Percentiles rank a stretch among this genome's conserved stretches.
Evolutionary conservation across 768 basidiomycete genomes (phyloP).

Genomic region (Calocera viscosa): DNA sequence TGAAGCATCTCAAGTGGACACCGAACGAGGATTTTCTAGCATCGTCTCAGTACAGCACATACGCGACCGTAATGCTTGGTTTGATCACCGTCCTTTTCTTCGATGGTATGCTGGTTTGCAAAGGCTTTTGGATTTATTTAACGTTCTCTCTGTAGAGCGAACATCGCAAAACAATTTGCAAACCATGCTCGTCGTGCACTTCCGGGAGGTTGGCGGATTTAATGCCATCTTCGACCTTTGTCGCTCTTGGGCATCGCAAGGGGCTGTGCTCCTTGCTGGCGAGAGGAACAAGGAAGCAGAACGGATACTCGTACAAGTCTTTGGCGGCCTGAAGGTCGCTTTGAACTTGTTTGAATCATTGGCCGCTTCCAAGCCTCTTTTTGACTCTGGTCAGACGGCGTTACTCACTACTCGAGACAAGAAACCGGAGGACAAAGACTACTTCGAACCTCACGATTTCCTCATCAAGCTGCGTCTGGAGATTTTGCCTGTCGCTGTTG

Average conservation of each 20-base stretch:
- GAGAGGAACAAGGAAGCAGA: slow-evolving; percentile 45
- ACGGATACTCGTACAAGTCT: slow-evolving; percentile 62
- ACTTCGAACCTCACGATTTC: slow-evolving; percentile 79
- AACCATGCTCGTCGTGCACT: slow-evolving; percentile 65
- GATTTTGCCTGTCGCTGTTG: slow-evolving; percentile 50
- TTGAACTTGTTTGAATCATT: slow-evolving; percentile 65
- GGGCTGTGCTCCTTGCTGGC: slow-evolving; percentile 46
- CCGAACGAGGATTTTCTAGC: slow-evolving; percentile 32
- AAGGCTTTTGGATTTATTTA: neutral
- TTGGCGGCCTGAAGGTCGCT: slow-evolving; percentile 67
- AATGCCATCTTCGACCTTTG: slow-evolving; percentile 52
- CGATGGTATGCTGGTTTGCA: slow-evolving; percentile 38
- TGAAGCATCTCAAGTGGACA: slow-evolving; percentile 50
- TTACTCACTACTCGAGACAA: slow-evolving; percentile 63
- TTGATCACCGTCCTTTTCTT: slow-evolving; percentile 41
- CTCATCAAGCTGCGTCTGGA: slow-evolving; percentile 66
- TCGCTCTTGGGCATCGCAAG: slow-evolving; percentile 23
- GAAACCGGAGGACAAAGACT: slow-evolving; percentile 59
- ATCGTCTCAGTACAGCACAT: slow-evolving; percentile 35
- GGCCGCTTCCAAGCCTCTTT: slow-evolving; percentile 62
- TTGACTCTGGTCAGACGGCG: slow-evolving; percentile 75
- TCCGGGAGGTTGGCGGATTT: slow-evolving; percentile 60
- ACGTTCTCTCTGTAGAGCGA: slow-evolving; percentile 45
- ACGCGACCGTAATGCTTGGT: slow-evolving; percentile 39
- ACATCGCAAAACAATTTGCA: slow-evolving; percentile 61